Percentiles rank a stretch among this genome's conserved stretches.
These are phyloP conservation scores for Penicillium hesseltinei DNA, from an alignment of 2,329 filamentous ascomycete genomes.

Conservation along the genomic window DNA sequence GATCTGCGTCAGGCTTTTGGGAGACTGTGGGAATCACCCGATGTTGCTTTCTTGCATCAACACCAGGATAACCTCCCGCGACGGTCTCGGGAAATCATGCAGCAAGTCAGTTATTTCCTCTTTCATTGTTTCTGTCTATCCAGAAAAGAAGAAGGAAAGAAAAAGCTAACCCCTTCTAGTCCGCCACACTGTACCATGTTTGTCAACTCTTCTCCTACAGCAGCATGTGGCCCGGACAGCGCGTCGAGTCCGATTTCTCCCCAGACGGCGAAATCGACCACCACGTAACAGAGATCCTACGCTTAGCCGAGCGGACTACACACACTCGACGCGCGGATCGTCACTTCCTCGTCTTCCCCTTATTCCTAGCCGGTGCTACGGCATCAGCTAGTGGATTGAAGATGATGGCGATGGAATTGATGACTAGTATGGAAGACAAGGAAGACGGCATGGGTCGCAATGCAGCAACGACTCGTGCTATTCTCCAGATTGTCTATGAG, in stretches of 20 bases:
- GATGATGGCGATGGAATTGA: conserved; percentile 48
- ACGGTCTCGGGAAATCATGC: conserved; percentile 40
- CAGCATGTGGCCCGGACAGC: conserved; percentile 53
- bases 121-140: neutral
- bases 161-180: conserved; percentile 7
- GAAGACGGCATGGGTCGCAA: conserved; percentile 49
- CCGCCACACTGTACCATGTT: conserved; percentile 49
- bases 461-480: conserved; percentile 44
- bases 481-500: conserved; percentile 51
- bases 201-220: conserved; percentile 54
- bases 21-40: conserved; percentile 40
- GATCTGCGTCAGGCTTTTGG: conserved; percentile 39
- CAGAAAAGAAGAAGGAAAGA: too few relatives aligned
- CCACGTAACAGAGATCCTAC: conserved; percentile 47
- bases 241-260: conserved; percentile 39
- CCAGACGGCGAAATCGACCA: conserved; percentile 45
- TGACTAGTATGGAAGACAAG: conserved; percentile 48
- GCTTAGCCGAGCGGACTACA: conserved; percentile 44
- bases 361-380: conserved; percentile 54
- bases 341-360: conserved; percentile 52
- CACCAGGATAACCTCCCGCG: conserved; percentile 38
- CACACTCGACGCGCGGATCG: conserved; percentile 41
- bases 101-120: conserved; percentile 41
- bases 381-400: conserved; percentile 45
- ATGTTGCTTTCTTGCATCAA: conserved; percentile 36